Evolutionary conservation across 2,329 filamentous ascomycete genomes (phyloP).

Genomic region (Simplicillium sp.): DNA sequence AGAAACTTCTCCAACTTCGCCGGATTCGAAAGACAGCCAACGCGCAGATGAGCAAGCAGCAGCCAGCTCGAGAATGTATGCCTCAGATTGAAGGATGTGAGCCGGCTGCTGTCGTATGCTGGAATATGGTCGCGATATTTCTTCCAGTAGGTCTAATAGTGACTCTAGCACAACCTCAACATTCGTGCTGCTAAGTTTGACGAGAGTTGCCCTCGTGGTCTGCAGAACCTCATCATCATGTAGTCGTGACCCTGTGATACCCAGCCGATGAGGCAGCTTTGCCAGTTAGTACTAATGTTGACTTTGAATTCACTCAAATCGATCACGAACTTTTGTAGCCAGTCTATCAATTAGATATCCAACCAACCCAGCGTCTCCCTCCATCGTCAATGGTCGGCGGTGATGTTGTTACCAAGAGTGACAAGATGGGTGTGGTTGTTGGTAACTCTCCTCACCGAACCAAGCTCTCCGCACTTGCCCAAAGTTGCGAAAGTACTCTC

Average conservation of each 20-base stretch:
- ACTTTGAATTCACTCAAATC: slow-evolving; percentile 7
- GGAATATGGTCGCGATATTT: slow-evolving; percentile 45
- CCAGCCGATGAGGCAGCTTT: slow-evolving; percentile 55
- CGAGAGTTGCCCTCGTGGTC: slow-evolving; percentile 51
- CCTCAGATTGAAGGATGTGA: slow-evolving; percentile 54
- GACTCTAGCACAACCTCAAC: slow-evolving; percentile 46
- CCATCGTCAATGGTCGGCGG: slow-evolving; percentile 26
- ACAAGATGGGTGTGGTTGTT: no score
- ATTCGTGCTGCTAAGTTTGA: slow-evolving; percentile 47
- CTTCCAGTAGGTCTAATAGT: slow-evolving; percentile 48
- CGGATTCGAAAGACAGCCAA: slow-evolving; percentile 35
- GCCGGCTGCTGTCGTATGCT: slow-evolving; percentile 41
- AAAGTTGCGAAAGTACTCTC: no score
- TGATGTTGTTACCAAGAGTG: no score
- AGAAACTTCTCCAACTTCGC: slow-evolving; percentile 3
- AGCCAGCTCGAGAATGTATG: slow-evolving; percentile 53
- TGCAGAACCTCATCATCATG: slow-evolving; percentile 51
- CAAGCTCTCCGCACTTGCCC: no score
- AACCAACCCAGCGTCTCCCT: slow-evolving; percentile 46
- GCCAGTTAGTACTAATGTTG: slow-evolving; percentile 32
- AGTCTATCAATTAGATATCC: slow-evolving; percentile 50
- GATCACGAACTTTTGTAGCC: slow-evolving; percentile 41
- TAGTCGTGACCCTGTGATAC: slow-evolving; percentile 45
- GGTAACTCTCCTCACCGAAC: no score
- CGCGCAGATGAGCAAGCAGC: slow-evolving; percentile 56